Conservation (phyloP, 164 flowering plant genomes). For the Chloranthus sessilifolius region DNA sequence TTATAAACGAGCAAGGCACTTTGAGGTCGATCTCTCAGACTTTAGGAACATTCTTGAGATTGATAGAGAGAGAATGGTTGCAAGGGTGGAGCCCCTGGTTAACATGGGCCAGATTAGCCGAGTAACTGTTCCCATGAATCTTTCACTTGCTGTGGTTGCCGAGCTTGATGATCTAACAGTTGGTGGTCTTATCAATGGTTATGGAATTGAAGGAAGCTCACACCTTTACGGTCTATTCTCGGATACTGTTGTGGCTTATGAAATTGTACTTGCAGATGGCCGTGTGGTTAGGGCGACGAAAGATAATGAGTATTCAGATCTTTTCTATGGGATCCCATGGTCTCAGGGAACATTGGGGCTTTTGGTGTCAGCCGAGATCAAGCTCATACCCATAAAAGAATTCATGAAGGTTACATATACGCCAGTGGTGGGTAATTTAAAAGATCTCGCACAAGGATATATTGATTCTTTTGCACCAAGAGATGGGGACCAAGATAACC, state of each 20-base stretch:
- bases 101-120: conserved; percentile 96
- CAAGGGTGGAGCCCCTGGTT: conserved; percentile 91
- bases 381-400: conserved; percentile 86
- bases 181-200: conserved; percentile 99
- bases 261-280: conserved; percentile 88
- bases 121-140: conserved; percentile 90
- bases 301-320: conserved; percentile 88
- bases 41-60: conserved; percentile 80
- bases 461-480: conserved; percentile 84
- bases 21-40: conserved; percentile 90
- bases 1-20: conserved; percentile 93
- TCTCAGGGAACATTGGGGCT: conserved; percentile 97
- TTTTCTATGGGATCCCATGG: conserved; percentile 95
- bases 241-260: conserved; percentile 96
- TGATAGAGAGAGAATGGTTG: conserved; percentile 82
- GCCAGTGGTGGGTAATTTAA: conserved; percentile 67
- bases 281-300: conserved; percentile 80
- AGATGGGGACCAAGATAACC: conserved; percentile 90
- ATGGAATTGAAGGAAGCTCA: conserved; percentile 99
- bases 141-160: conserved; percentile 93
- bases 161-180: conserved; percentile 99
- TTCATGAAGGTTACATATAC: conserved; percentile 91
- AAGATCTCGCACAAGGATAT: conserved; percentile 78
- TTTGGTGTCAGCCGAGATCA: conserved; percentile 94
- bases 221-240: conserved; percentile 92